Base-by-base conservation (phyloP, 768 basidiomycete species). In the Sporobolomyces roseus region DNA sequence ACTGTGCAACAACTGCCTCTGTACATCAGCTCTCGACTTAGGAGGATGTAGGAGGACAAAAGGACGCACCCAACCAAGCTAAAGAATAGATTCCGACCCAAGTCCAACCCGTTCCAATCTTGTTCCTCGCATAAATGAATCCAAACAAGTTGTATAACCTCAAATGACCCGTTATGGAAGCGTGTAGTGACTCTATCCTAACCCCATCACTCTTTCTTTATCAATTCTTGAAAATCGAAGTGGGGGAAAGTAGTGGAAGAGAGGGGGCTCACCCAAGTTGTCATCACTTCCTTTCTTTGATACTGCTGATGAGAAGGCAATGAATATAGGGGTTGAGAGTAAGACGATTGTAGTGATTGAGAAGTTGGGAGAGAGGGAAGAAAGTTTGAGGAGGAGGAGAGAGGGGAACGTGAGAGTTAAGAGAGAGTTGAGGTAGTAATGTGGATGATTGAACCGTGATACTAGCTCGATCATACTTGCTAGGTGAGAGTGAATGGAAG, bases 381-480 rank as follows among this genome's bases (percentile, higher is more conserved):
- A 46, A n/a, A n/a, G n/a, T 12, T 8, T n/a, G 23, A 23, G 1
- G 45, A 59, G 13, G 63, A 72, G 53, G 27, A 50, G 23, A 43
- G 38, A 2, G 3, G 66, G 71, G 7, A 68, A 55, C 3, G 61
- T 35, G 12, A 65, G 45, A 30, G 38, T 55, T 35, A 72, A 60
- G 12, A 65, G 51, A 29, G 67, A 48, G 61, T 61, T 68, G 30
- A 60, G 41, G 60, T 48, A 25, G 61, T 72, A 72, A 51, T 72
- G 71, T 9, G 49, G 53, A 51, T 72, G 50, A 17, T 35, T 45
- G 14, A 66, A 45, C 38, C 65, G 41, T 5, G 12, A 23, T 41
- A 17, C 10, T 14, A 45, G 52, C 36, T 45, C 43, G 23, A 49
- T 38, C 49, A 23, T 36, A 16, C 30, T 33, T 1, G 23, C 25